Evolutionary conservation across 805 yeast genomes (phyloP).

Genomic region (Lipomyces spencermartinsiae): DNA sequence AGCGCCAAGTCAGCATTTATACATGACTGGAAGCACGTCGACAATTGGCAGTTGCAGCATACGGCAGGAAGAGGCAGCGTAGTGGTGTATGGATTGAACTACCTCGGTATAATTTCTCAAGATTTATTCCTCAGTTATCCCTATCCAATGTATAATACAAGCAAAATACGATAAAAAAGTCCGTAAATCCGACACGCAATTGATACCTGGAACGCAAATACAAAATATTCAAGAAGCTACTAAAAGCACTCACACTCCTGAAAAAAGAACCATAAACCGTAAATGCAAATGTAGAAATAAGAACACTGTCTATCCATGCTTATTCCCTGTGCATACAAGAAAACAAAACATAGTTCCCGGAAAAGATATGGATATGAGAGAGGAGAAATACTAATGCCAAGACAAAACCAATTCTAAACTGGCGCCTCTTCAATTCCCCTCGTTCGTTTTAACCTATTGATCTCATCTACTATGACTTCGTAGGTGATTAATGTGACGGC

Average conservation of each 20-base stretch:
- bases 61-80: no score
- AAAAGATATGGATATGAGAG: not conserved
- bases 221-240: not conserved
- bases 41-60: not conserved
- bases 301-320: not conserved
- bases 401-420: not conserved
- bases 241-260: not conserved
- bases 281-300: not conserved
- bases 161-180: not conserved
- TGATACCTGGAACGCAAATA: not conserved
- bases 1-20: not conserved
- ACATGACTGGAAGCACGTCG: not conserved
- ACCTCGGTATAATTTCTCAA: not conserved
- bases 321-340: not conserved
- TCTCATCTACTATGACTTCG: slow-evolving; percentile 54
- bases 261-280: not conserved
- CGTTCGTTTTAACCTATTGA: slow-evolving; percentile 10
- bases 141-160: slow-evolving; percentile 1
- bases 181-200: not conserved
- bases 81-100: not conserved
- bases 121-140: not conserved
- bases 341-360: not conserved
- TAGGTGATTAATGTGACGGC: slow-evolving; percentile 95
- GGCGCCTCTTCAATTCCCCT: not conserved
- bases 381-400: not conserved